Percentiles rank a stretch among this genome's conserved stretches.
Conservation (phyloP, 257 asterid species). For the Sherardia arvensis region DNA sequence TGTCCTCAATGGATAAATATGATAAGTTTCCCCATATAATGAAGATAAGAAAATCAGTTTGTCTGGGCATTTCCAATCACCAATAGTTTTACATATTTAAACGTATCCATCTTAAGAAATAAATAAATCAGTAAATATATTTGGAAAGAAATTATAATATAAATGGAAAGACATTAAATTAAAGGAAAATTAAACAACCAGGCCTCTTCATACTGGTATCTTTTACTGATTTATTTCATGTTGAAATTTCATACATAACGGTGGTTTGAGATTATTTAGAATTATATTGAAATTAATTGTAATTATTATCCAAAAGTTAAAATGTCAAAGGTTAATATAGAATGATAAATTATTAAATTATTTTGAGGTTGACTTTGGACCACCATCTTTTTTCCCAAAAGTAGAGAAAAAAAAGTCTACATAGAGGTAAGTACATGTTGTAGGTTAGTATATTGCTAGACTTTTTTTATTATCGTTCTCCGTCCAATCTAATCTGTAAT, state of each 20-base stretch:
- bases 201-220: neutral
- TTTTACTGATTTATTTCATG: neutral
- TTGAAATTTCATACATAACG: neutral
- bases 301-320: neutral
- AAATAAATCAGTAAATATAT: neutral
- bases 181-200: neutral
- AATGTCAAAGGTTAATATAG: neutral
- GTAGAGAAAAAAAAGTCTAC: too few species aligned
- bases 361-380: neutral
- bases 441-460: too few species aligned
- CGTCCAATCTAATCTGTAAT: too few species aligned
- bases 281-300: neutral
- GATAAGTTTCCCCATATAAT: neutral
- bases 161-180: neutral
- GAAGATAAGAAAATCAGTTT: neutral
- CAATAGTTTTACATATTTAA: neutral
- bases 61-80: neutral
- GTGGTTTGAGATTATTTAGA: neutral
- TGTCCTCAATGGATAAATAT: neutral
- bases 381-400: too few species aligned
- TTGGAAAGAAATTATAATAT: neutral
- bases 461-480: neutral
- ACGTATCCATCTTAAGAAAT: neutral
- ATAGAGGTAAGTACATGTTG: too few species aligned
- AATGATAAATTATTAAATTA: neutral